Conservation (phyloP, 257 asterid genomes). For the Agastache rugosa region DNA sequence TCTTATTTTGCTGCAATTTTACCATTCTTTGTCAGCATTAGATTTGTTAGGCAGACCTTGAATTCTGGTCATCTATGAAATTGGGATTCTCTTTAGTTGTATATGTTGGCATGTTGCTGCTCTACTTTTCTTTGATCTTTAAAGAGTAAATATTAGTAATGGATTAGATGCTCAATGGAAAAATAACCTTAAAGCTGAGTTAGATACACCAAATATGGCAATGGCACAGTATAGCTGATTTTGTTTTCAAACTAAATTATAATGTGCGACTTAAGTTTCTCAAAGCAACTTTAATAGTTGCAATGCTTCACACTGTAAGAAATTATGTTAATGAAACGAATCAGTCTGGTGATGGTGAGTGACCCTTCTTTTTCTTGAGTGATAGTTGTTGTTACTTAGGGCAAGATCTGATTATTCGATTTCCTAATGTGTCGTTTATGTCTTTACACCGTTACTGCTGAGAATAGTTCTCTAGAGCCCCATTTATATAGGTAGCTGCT, state of each 20-base stretch:
- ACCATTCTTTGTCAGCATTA: not conserved
- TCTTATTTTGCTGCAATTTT: not conserved
- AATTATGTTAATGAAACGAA: conserved; percentile 4
- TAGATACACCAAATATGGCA: conserved; percentile 11
- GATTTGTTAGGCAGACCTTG: not conserved
- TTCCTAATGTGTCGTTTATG: not conserved
- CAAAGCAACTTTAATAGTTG: conserved; percentile 3
- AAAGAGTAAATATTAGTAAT: not conserved
- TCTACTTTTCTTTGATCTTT: not conserved
- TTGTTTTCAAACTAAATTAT: not conserved
- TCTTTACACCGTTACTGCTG: too few species aligned
- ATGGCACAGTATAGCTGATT: conserved; percentile 9
- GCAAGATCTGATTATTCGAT: not conserved
- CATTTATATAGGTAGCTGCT: not conserved
- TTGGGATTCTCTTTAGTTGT: too few species aligned
- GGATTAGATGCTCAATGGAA: not conserved
- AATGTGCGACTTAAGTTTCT: not conserved
- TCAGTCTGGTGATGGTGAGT: not conserved
- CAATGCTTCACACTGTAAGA: not conserved
- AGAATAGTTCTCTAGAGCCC: not conserved
- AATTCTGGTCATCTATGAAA: not conserved
- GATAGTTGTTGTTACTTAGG: not conserved
- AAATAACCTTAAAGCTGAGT: not conserved
- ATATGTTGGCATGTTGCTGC: too few species aligned
- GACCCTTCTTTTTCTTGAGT: not conserved